phyloP scores from a whole-genome alignment of 2,329 filamentous ascomycete species.

The Cladosporium sp. region DNA sequence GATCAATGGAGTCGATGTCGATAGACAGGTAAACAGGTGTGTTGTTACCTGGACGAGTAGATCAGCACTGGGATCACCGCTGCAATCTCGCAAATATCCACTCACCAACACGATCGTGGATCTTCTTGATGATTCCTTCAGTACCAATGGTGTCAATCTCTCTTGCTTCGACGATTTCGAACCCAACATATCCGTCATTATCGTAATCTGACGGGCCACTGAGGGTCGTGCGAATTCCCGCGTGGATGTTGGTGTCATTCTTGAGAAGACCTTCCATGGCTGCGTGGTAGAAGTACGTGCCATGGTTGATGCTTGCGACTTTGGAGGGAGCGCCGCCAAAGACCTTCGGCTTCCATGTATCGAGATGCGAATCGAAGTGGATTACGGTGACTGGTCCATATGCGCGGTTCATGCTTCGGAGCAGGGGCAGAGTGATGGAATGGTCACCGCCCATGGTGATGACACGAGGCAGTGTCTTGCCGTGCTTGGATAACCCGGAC shows the following conservation, averaged over 20 bases:
- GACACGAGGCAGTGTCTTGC: conserved; percentile 71
- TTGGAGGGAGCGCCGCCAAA: conserved; percentile 77
- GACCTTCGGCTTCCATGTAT: conserved; percentile 74
- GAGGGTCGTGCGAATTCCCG: conserved; percentile 77
- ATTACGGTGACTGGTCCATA: conserved; percentile 65
- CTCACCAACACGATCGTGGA: conserved; percentile 66
- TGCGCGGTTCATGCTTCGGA: conserved; percentile 56
- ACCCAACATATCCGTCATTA: conserved; percentile 79
- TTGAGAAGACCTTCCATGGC: conserved; percentile 69
- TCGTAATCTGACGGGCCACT: conserved; percentile 76
- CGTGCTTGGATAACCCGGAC: conserved; percentile 63
- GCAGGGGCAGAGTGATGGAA: conserved; percentile 56
- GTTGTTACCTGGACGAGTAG: conserved; percentile 35
- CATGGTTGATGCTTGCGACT: conserved; percentile 75
- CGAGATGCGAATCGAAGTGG: conserved; percentile 59
- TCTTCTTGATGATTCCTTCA: conserved; percentile 72
- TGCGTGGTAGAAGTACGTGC: conserved; percentile 85
- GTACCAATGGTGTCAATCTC: conserved; percentile 63
- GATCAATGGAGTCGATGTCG: conserved; percentile 85
- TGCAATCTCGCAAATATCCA: neutral
- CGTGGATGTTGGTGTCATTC: conserved; percentile 84
- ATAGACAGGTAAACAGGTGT: conserved; percentile 77
- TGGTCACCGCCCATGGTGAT: conserved; percentile 66
- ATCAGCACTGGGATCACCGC: neutral
- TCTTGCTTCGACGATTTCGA: conserved; percentile 72